phyloP scores from a whole-genome alignment of 73 alveolate species.

The Stentor roeselii region DNA sequence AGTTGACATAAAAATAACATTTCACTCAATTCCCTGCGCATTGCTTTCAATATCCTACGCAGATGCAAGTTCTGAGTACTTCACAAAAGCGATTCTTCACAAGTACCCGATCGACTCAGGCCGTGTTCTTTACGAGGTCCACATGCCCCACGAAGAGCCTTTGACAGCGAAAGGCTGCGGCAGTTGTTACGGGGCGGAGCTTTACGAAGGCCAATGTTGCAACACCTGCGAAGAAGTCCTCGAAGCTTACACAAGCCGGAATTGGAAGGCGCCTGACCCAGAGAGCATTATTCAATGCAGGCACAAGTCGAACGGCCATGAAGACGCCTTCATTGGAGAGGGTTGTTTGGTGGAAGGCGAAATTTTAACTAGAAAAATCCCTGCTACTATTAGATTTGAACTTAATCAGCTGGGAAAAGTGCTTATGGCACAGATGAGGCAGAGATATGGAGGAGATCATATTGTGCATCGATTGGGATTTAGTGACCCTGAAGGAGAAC shows the following conservation, averaged over 20 bases:
- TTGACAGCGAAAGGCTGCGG: background rate
- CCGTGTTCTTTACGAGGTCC: background rate
- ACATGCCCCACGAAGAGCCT: background rate
- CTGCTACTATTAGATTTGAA: background rate
- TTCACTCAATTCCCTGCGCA: constrained; percentile 2
- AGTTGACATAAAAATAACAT: background rate
- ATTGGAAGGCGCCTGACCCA: constrained; percentile 18
- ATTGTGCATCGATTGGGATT: background rate
- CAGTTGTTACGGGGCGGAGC: constrained; percentile 21
- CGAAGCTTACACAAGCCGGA: constrained; percentile 16
- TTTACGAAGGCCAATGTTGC: constrained; percentile 20
- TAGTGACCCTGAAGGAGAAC: constrained; percentile 9
- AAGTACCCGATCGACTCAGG: background rate
- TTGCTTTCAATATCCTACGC: background rate
- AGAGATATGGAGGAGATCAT: background rate
- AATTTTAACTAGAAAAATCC: background rate
- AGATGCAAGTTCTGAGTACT: background rate
- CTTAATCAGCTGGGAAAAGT: background rate
- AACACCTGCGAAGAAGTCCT: constrained; percentile 23
- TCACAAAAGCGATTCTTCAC: background rate
- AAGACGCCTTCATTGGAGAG: background rate
- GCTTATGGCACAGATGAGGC: background rate
- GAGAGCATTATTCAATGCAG: background rate
- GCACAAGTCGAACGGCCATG: background rate
- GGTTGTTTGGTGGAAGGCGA: constrained; percentile 1